Base-by-base conservation (phyloP, 768 basidiomycete genomes). In the Aureoboletus auriporus region DNA sequence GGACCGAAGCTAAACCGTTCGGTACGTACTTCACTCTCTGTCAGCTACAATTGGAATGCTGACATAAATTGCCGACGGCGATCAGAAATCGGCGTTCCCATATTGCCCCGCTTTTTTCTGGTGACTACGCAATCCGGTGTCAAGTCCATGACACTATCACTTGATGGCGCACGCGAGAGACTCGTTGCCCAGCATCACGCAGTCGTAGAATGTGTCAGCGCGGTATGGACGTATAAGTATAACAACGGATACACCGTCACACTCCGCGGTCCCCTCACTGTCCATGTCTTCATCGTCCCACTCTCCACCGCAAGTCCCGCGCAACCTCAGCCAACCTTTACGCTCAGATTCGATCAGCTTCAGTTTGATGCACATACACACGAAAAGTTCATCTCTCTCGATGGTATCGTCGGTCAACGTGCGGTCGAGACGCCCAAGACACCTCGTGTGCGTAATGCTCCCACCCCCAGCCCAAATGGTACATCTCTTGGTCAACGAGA, bases 71-170 rank as follows among this genome's bases (percentile, higher is more conserved):
- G 49, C 43, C 55, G 52, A 49, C 16, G 34, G 44, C 39, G 14
- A 47, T 17, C 62, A 91, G 89, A 91, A 71, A 87, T 93, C 53
- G 84, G 83, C 44, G 79, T 83, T 38, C 84, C 83, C 26, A 88
- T 89, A 50, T 71, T 90, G 30, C 86, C 89, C 11, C 84, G 88
- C 26, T 92, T 92, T 68, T 89, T 91, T 70, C 77, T 89, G 29
- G 87, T 89, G 16, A 89, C 87, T 0, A 84, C 84, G 2, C 86
- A 89, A 62, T 88, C 89, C 5, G 90, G 89, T 26, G 89, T 92
- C 44, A 83, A 83, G 53, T 86, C 86, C 5, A 91, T 92, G 86
- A 77, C 80, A 12, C 67, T 92, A n/a, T 78, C 81, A 2, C 72
- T 92, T 20, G 86, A 90, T 58, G 86, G 85, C 35, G 87, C 84